Base-by-base conservation (phyloP, 1,284 basidiomycete species). In the Athelia psychrophila region DNA sequence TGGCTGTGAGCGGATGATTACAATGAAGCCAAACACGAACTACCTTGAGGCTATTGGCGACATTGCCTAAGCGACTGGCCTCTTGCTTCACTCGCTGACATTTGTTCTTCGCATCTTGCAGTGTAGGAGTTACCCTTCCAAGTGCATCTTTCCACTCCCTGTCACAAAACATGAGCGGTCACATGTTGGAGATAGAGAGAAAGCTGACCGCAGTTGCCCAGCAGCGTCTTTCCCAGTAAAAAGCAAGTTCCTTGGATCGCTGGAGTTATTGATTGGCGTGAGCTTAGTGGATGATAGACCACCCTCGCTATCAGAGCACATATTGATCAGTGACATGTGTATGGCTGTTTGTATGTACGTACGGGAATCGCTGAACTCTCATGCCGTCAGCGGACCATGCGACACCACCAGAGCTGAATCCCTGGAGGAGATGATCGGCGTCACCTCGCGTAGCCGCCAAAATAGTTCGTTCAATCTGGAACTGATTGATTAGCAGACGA, bases 401-500 rank as follows among this genome's bases (percentile, higher is more conserved):
- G 16, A 65, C 61, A 13, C 85, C 80, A 36, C 72, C 80, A 15
- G 74, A 68, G 6, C 66, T 60, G 18, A 85, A 55, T 12, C 64
- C 58, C 49, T 76, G 63, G 36, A 90, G 74, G 35, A 77, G 64
- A 1, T 71, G 56, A 53, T 92, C 81, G 2, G 79, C 91, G 23
- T 83, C 79, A 1, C 62, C 63, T 69, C 89, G 88, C 8, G 69
- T 80, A 1, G 62, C 62, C 0, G 88, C 83, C 12, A 98, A 77
- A 3, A 93, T 70, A 2, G 78, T 80, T 16, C 78, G 74, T 67
- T 99, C 96, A 51, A 98, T 91, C 40, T 69, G 71, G 19, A 70
- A 70, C 36, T 78, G 71, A 66, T 93, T 93, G 69, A 98, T 87
- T 35, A 99, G 69, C 48, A 95, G 78, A 47, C 94, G 91, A 24